Percentiles rank a stretch among this genome's conserved stretches.
These are phyloP conservation scores for Nepenthes alata DNA, from an alignment of 179 eudicot species.

Conservation along the genomic window DNA sequence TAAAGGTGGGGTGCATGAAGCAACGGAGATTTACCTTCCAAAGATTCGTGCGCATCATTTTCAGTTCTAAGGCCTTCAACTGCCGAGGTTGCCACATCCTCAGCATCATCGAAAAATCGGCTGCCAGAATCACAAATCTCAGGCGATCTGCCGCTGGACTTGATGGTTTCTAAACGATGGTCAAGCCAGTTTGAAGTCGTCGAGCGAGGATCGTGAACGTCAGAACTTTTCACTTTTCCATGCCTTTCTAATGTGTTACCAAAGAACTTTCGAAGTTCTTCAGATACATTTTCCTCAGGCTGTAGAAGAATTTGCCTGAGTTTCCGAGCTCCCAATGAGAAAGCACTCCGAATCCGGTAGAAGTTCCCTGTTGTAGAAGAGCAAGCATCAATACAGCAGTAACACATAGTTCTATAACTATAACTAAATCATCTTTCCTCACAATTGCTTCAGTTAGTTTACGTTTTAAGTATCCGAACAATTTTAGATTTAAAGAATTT, in stretches of 20 bases:
- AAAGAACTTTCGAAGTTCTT: slow-evolving; percentile 59
- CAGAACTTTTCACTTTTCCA: slow-evolving; percentile 67
- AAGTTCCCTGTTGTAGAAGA: slow-evolving; percentile 47
- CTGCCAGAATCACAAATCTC: not conserved
- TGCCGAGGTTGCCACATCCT: slow-evolving; percentile 11
- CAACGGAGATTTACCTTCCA: slow-evolving; percentile 4
- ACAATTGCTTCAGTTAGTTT: too few species aligned
- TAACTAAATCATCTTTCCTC: too few species aligned
- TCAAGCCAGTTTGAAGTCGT: slow-evolving; percentile 15
- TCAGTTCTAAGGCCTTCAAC: slow-evolving; percentile 7
- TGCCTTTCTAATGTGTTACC: slow-evolving; percentile 69
- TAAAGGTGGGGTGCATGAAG: slow-evolving; percentile 27
- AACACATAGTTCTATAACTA: too few species aligned
- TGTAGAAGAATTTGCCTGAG: slow-evolving; percentile 58
- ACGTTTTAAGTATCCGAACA: too few species aligned
- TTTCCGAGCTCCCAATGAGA: slow-evolving; percentile 70
- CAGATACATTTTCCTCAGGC: slow-evolving; percentile 40
- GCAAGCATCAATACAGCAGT: too few species aligned
- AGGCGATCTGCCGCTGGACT: not conserved
- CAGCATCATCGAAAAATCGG: slow-evolving; percentile 15
- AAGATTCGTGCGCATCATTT: slow-evolving; percentile 6
- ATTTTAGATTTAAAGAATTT: too few species aligned
- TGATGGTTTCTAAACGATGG: not conserved
- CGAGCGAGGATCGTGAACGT: slow-evolving; percentile 42
- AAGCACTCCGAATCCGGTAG: slow-evolving; percentile 81